Base-by-base conservation (phyloP, 2,329 filamentous ascomycete species). In the Pyricularia pennisetigena region DNA sequence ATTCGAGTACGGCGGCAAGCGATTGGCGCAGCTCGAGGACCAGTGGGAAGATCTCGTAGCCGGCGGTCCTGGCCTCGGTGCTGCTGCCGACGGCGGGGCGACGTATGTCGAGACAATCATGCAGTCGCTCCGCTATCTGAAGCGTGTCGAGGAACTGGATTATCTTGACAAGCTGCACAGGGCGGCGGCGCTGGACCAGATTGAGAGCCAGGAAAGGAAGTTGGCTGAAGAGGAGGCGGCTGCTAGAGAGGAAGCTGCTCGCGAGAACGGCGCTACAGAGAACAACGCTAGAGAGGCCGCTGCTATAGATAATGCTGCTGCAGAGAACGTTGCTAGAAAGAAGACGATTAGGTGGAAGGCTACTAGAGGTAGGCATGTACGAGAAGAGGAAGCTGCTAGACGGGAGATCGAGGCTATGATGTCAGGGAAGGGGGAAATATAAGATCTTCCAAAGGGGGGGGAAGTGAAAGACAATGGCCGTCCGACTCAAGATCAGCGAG, bases 11-110 rank as follows among this genome's bases (percentile, higher is more conserved):
- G 67, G 70, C 1, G 23, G 77, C 4, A 64, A 71, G 1, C 65
- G 68, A 9, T 70, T 72, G 0, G 78, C 79, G 0, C 30, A 67
- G 41, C 70, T 76, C 4, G 83, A 85, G 69, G 86, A 88, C 71
- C 65, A 69, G 23, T 88, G 85, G 84, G 84, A 86, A 32, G 29
- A 41, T 5, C 61, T 78, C 41, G 5, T 54, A 6, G 41, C 41
- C 20, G 41, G 41, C 20, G 20, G 72, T 85, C 41, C 71, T 68
- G 4, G 64, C 71, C 4, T 71, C 85, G 10, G 74, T 79, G 5
- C 78, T 81, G 20, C 75, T 79, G 1, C 57, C 62, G n/a, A 49
- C 8, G 26, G 10, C 26, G 62, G 20, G n/a, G 69, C 69, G 9
- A 74, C 77, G 9, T 82, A 78, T 67, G 64, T 68, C 23, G 74